A percentile compares a stretch with the other conserved stretches of the same genome.
phyloP scores from a whole-genome alignment of 257 asterid species.

The Capsicum baccatum region DNA sequence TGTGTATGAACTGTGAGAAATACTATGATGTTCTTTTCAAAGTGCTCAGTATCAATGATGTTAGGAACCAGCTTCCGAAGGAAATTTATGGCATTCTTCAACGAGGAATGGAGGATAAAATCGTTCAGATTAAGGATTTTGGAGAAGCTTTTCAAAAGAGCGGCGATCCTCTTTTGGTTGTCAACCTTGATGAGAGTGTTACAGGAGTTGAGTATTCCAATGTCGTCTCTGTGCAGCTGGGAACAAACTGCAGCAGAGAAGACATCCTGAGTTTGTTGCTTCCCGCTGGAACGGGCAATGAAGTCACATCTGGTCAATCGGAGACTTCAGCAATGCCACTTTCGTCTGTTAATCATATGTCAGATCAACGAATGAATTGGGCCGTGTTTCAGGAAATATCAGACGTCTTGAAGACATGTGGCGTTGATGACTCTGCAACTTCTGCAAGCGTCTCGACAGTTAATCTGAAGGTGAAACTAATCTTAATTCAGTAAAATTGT shows the following conservation, averaged over 20 bases:
- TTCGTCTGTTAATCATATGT: not conserved
- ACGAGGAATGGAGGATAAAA: not conserved
- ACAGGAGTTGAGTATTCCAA: slow-evolving; percentile 30
- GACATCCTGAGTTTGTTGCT: slow-evolving; percentile 44
- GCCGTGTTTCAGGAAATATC: slow-evolving; percentile 36
- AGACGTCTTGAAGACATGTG: not conserved
- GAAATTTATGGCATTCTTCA: slow-evolving; percentile 37
- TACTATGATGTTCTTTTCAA: slow-evolving; percentile 22
- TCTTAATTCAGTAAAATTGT: too few species aligned
- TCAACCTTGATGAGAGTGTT: slow-evolving; percentile 28
- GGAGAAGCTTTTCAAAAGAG: slow-evolving; percentile 52
- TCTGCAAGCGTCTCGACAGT: not conserved
- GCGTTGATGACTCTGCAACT: not conserved
- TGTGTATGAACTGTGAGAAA: slow-evolving; percentile 47
- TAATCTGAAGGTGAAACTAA: slow-evolving; percentile 34
- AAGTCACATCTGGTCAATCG: not conserved
- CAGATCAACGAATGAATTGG: slow-evolving; percentile 34
- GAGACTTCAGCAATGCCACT: not conserved
- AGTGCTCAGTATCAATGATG: slow-evolving; percentile 21
- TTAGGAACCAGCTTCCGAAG: slow-evolving; percentile 43
- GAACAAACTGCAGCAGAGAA: slow-evolving; percentile 31
- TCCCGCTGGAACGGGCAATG: slow-evolving; percentile 24
- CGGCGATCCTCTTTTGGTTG: slow-evolving; percentile 57
- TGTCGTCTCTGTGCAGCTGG: slow-evolving; percentile 45
- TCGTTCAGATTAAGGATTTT: slow-evolving; percentile 12